These are phyloP conservation scores for Lathyrus oleraceus DNA, from an alignment of 306 rosid species.

Conservation along the genomic window DNA sequence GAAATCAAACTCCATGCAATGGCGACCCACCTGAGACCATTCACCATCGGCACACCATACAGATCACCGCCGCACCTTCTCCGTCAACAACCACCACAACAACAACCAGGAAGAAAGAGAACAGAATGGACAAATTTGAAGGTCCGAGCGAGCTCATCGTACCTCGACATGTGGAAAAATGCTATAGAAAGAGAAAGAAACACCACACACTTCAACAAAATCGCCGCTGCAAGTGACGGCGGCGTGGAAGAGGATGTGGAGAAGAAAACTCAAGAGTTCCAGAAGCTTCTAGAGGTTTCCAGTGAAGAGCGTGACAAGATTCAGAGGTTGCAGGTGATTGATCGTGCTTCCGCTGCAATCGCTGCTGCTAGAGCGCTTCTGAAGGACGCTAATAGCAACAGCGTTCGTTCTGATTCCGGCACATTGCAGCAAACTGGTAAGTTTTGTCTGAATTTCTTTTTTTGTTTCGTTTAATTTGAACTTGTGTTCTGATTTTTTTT, in stretches of 20 bases:
- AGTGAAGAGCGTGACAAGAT: constrained; percentile 71
- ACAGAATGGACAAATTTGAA: constrained; percentile 35
- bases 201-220: constrained; percentile 49
- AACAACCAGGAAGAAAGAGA: background rate
- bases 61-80: constrained; percentile 24
- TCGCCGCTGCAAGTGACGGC: constrained; percentile 13
- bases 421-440: background rate
- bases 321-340: constrained; percentile 86
- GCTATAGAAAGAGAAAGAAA: constrained; percentile 67
- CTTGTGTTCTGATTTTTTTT: background rate
- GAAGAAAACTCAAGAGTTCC: constrained; percentile 69
- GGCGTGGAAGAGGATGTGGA: constrained; percentile 38
- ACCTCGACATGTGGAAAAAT: constrained; percentile 88
- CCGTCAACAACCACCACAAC: background rate
- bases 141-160: constrained; percentile 43
- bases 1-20: constrained; percentile 33
- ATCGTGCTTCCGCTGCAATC: constrained; percentile 91
- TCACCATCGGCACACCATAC: constrained; percentile 32
- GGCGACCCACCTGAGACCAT: constrained; percentile 50
- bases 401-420: background rate
- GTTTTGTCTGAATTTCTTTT: background rate
- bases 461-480: background rate
- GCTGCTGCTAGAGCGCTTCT: constrained; percentile 69
- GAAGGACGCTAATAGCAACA: constrained; percentile 2
- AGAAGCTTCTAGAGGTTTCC: constrained; percentile 72